Evolutionary conservation across 2,329 filamentous ascomycete species (phyloP), one percentile per base, ranked within the genome.

Genomic region (Nothophaeocryptopus gaeumannii): DNA sequence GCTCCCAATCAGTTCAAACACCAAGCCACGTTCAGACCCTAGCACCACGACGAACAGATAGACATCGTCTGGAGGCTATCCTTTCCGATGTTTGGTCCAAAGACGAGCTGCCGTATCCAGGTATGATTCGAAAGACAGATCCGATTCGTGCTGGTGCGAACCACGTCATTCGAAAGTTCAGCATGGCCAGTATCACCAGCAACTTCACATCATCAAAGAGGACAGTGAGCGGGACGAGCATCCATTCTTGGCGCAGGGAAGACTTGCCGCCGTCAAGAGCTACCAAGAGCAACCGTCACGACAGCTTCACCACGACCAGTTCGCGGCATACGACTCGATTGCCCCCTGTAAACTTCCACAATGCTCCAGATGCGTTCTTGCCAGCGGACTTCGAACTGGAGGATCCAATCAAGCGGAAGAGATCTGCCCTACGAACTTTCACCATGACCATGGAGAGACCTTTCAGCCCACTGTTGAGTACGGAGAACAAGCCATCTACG

Each of bases 131-230:
- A 68, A 81, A 67, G 68, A 82, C 73, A 72, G 86, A 95, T 60
- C 63, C 89, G 3, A 84, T 93, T 39, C 79, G 87, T 43, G 82
- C 81, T 35, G 89, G 86, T n/a, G 88, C 90, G 10, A 89, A 88
- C 32, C 88, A 88, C 1, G 82, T 96, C 64, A 95, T 96, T 74
- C 81, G 90, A 45, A 95, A 91, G 66, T 78, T 96, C 55, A 95
- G 88, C 69, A 85, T 89, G 63, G 85, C 86, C 41, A 90, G 85
- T 67, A 86, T 93, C 56, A 80, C 87, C 11, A 85, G 81, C 58
- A 86, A 86, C 40, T 91, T 95, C 64, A 80, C 82, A 20, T 86
- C 92, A 59, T 80, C 82, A 33, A 87, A 85, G 59, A 82, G 86
- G 50, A 86, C 87, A 1, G 77, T 75, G 34, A 88, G 84, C 56